These are phyloP conservation scores for Penicillium brasilianum DNA, from an alignment of 2,329 filamentous ascomycete species.

Conservation along the genomic window DNA sequence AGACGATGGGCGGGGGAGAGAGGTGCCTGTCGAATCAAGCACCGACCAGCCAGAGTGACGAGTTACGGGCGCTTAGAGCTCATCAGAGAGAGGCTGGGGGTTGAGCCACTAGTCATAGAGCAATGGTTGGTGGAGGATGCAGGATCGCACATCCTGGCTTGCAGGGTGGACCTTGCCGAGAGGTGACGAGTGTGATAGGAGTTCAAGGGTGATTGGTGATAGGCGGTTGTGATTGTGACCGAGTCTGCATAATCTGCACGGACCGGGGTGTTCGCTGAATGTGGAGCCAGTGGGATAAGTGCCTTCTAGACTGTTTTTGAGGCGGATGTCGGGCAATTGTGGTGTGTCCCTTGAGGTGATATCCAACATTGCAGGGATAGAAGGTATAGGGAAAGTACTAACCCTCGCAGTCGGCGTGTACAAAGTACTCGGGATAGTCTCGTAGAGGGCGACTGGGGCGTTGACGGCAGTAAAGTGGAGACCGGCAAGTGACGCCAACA, in stretches of 20 bases:
- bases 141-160: conserved; percentile 10
- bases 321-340: background rate
- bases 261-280: conserved; percentile 16
- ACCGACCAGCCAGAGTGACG: conserved; percentile 8
- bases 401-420: background rate
- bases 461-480: background rate
- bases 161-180: conserved; percentile 17
- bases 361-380: background rate
- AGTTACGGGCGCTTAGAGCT: conserved; percentile 31
- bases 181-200: conserved; percentile 30
- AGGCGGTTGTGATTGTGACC: conserved; percentile 41
- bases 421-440: background rate
- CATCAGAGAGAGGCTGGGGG: conserved; percentile 24
- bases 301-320: conserved; percentile 5
- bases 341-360: background rate
- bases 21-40: conserved; percentile 25
- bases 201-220: conserved; percentile 31
- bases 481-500: background rate
- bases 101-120: conserved; percentile 3
- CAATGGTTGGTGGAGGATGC: conserved; percentile 17
- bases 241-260: conserved; percentile 34
- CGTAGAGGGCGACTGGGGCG: background rate
- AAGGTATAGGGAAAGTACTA: background rate
- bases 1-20: background rate
- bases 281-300: background rate